Conservation (phyloP, 2,329 filamentous ascomycete species). For the Drechslerella dactyloides region DNA sequence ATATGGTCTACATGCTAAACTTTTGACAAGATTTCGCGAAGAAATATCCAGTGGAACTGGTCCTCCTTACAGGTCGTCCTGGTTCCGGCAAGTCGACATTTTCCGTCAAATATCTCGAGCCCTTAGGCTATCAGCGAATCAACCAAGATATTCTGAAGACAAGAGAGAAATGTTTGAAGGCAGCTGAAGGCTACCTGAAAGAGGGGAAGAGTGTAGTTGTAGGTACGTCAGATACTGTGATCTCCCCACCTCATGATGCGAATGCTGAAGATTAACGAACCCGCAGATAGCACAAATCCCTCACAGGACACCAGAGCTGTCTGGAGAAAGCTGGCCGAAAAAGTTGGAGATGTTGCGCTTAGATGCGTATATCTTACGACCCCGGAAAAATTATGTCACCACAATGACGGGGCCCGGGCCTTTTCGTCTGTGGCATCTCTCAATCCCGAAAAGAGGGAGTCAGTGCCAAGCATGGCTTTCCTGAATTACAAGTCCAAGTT, state of each 20-base stretch:
- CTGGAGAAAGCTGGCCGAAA: conserved; percentile 77
- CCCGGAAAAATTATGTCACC: conserved; percentile 71
- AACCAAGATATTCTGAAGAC: conserved; percentile 90
- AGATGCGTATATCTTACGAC: conserved; percentile 87
- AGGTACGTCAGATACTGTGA: conserved; percentile 62
- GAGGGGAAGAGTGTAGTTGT: conserved; percentile 74
- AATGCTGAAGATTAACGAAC: conserved; percentile 21
- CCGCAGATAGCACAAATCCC: conserved; percentile 90
- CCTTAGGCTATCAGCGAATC: conserved; percentile 79
- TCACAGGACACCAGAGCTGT: conserved; percentile 76
- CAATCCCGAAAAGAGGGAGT: conserved; percentile 80
- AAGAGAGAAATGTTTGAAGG: conserved; percentile 71
- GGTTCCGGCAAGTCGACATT: conserved; percentile 92
- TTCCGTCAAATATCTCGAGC: conserved; percentile 77
- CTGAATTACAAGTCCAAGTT: conserved; percentile 75
- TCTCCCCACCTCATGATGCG: conserved; percentile 2
- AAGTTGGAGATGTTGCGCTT: conserved; percentile 71
- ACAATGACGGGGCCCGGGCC: conserved; percentile 81
- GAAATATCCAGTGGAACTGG: conserved; percentile 72
- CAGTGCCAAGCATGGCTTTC: conserved; percentile 81
- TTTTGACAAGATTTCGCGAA: conserved; percentile 60
- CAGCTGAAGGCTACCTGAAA: conserved; percentile 69
- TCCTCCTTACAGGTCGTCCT: conserved; percentile 86
- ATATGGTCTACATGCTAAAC: conserved; percentile 10
- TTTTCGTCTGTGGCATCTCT: conserved; percentile 35